Percentiles rank a stretch among this genome's conserved stretches.
Conservation (phyloP, 352 stramenopile genomes). For the Phytophthora agathidicida region DNA sequence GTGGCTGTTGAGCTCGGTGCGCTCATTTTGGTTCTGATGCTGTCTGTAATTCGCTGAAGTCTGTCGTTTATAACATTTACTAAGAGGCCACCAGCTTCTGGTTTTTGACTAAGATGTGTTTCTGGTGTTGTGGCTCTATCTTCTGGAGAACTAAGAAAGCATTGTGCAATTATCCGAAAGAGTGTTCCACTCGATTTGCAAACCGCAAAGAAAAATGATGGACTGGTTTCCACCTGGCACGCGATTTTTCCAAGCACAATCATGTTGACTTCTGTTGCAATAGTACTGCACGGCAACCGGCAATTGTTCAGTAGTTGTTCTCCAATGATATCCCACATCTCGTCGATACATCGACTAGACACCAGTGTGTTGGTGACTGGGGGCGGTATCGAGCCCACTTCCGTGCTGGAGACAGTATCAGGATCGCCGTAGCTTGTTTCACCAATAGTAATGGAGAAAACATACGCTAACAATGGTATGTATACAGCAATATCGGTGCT, state of each 20-base stretch:
- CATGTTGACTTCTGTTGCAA: slow-evolving; percentile 40
- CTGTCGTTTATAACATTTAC: not conserved
- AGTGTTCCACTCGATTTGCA: slow-evolving; percentile 61
- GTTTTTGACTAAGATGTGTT: not conserved
- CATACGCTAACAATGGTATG: slow-evolving; percentile 66
- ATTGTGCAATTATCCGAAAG: slow-evolving; percentile 47
- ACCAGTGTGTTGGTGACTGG: slow-evolving; percentile 21
- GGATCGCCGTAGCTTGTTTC: slow-evolving; percentile 65
- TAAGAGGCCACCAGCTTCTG: not conserved
- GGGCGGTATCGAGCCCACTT: slow-evolving; percentile 19
- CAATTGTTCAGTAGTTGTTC: slow-evolving; percentile 60
- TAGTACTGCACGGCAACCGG: slow-evolving; percentile 11
- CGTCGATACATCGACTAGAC: slow-evolving; percentile 40
- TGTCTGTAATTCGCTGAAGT: slow-evolving; percentile 22
- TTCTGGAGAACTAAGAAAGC: slow-evolving; percentile 7
- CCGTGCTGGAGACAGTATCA: slow-evolving; percentile 14
- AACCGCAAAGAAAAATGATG: slow-evolving; percentile 58
- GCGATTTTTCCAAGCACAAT: slow-evolving; percentile 57
- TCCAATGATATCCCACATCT: slow-evolving; percentile 74
- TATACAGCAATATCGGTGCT: slow-evolving; percentile 56
- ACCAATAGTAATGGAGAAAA: slow-evolving; percentile 61
- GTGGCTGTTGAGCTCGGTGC: slow-evolving; percentile 12
- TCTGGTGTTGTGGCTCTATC: not conserved
- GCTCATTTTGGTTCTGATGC: slow-evolving; percentile 7
- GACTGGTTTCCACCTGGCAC: slow-evolving; percentile 49